These are phyloP conservation scores for Solanum neorickii DNA, from an alignment of 257 asterid species.

Conservation along the genomic window DNA sequence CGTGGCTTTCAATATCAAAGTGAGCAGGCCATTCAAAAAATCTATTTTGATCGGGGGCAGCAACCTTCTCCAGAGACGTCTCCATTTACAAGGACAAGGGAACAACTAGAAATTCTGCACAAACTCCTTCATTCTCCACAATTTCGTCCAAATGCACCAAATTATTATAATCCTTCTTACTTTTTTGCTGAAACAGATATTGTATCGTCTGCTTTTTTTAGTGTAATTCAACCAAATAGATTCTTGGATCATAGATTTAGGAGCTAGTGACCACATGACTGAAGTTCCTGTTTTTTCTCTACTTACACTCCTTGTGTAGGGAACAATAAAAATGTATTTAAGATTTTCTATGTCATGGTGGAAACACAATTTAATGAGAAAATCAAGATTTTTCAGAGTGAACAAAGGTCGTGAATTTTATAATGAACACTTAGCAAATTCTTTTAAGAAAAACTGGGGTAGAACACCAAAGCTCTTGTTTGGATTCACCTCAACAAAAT, in stretches of 20 bases:
- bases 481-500: not conserved
- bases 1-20: not conserved
- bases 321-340: not conserved
- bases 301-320: not conserved
- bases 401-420: not conserved
- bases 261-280: not conserved
- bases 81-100: not conserved
- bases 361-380: not conserved
- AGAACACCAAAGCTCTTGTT: not conserved
- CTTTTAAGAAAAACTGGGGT: not conserved
- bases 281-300: not conserved
- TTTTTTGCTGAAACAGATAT: not conserved
- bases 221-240: not conserved
- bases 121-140: not conserved
- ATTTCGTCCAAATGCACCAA: not conserved
- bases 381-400: not conserved
- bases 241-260: not conserved
- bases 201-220: not conserved
- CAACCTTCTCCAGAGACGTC: not conserved
- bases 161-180: not conserved
- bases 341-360: not conserved
- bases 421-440: not conserved
- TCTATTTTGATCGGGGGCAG: not conserved
- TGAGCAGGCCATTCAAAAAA: not conserved
- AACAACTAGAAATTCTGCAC: not conserved